Base-by-base conservation (phyloP, 2,329 filamentous ascomycete species). In the Talaromyces rugulosus region DNA sequence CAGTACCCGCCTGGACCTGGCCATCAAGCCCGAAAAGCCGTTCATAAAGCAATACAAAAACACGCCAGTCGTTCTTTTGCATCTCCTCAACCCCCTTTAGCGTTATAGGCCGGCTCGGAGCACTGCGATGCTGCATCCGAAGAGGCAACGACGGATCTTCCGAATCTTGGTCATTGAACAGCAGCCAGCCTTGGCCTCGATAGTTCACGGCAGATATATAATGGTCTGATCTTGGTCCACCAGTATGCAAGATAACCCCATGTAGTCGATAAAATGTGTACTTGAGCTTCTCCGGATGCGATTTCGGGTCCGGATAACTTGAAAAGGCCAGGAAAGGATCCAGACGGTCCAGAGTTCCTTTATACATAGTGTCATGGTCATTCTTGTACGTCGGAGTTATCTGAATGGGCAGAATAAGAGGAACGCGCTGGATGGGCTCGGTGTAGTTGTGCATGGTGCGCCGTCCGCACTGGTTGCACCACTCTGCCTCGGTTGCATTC, bases 221-320 rank as follows among this genome's bases (percentile, higher is more conserved):
- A 61, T 74, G 71, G 1, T 69, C 71, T 5, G 3, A 1, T n/a
- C 44, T 12, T 3, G 12, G 2, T 2, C 27, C 6, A 28, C 66
- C 68, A 2, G n/a, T 11, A 54, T 71, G 72, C 18, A 70, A 59
- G 28, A 71, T 62, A 27, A 74, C 62, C 0, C 67, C 66, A 31
- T 66, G 68, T 9, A 74, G 65, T 47, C 68, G 64, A 60, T 73
- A 75, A 5, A 58, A 42, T n/a, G 67, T 28, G 9, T 47, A 47
- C 54, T 62, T 14, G 23, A 59, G 11, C 5, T 28, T 40, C 1
- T 23, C 23, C 23, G 23, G 23, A 23, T 30, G 40, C 14, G 47
- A 40, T 9, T 53, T 3, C 3, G 50, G 50, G 42, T 58, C 30
- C 5, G 44, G 7, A 27, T 58, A 47, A 4, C 27, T 36, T 5